These are phyloP conservation scores for Elsinoe necatrix DNA, from an alignment of 2,329 filamentous ascomycete genomes.

Conservation along the genomic window DNA sequence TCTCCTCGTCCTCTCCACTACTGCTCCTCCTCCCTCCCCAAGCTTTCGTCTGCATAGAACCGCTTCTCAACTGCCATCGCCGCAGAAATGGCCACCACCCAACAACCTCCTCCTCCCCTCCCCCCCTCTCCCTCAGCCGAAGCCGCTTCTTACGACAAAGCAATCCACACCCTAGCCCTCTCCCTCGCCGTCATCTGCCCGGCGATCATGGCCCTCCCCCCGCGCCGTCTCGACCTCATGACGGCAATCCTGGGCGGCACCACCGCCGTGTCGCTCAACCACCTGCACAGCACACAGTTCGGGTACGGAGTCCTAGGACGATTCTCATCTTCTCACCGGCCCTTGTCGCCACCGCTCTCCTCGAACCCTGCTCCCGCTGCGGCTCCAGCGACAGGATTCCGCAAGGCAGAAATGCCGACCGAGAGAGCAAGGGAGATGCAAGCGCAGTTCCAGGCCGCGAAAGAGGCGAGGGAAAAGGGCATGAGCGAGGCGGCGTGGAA, in stretches of 20 bases:
- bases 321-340: conserved; percentile 18
- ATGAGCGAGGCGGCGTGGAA: conserved; percentile 29
- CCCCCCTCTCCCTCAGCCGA: conserved; percentile 13
- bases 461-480: conserved; percentile 31
- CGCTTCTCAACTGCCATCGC: no score
- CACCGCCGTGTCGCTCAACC: conserved; percentile 43
- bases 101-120: neutral
- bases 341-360: conserved; percentile 21
- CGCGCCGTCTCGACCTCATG: conserved; percentile 54
- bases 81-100: neutral
- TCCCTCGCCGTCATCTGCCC: conserved; percentile 46
- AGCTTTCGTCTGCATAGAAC: no score
- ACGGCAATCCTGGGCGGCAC: conserved; percentile 46
- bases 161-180: conserved; percentile 41
- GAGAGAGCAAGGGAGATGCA: conserved; percentile 31
- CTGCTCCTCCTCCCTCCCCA: neutral
- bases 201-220: conserved; percentile 47
- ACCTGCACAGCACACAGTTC: conserved; percentile 37
- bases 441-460: conserved; percentile 32
- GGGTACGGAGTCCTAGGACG: conserved; percentile 32
- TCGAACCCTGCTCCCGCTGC: neutral
- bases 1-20: no score
- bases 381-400: neutral
- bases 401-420: conserved; percentile 26
- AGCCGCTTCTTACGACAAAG: conserved; percentile 24